Conservation (phyloP, 2,329 filamentous ascomycete genomes). For the Periconia sp. region DNA sequence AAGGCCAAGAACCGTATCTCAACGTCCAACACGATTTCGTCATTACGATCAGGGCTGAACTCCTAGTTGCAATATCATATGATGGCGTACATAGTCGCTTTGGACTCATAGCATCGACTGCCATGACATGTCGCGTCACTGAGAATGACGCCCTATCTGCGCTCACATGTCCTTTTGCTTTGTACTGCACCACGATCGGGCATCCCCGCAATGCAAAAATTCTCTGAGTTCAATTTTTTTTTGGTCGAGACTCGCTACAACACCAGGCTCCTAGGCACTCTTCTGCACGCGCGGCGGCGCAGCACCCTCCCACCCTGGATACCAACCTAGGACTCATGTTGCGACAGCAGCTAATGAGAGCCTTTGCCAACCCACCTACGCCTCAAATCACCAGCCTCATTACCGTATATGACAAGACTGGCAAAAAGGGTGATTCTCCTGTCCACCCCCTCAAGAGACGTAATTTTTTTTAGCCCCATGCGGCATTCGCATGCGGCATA, state of each 20-base stretch:
- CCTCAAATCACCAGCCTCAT: background rate
- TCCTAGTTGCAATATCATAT: background rate
- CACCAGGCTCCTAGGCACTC: background rate
- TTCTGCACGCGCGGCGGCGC: background rate
- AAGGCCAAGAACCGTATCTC: conserved; percentile 1
- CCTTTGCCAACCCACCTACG: background rate
- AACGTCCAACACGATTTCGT: conserved; percentile 1
- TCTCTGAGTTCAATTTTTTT: background rate
- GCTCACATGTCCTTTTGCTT: background rate
- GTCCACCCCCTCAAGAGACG: background rate
- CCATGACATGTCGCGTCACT: background rate
- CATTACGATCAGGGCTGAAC: too few species aligned
- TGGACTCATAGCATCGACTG: background rate
- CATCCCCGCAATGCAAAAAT: background rate
- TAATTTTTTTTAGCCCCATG: background rate
- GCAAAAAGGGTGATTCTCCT: background rate
- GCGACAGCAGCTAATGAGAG: background rate
- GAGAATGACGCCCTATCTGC: background rate
- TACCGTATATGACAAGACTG: background rate
- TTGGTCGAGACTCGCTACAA: background rate
- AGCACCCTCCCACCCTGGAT: background rate
- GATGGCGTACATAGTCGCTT: background rate
- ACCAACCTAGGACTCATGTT: background rate
- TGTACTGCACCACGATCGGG: background rate
- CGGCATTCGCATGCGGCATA: background rate